A percentile compares a stretch with the other conserved stretches of the same genome.
phyloP scores from a whole-genome alignment of 1,284 basidiomycete genomes.

The Microbotryum lychnidis-dioicae region DNA sequence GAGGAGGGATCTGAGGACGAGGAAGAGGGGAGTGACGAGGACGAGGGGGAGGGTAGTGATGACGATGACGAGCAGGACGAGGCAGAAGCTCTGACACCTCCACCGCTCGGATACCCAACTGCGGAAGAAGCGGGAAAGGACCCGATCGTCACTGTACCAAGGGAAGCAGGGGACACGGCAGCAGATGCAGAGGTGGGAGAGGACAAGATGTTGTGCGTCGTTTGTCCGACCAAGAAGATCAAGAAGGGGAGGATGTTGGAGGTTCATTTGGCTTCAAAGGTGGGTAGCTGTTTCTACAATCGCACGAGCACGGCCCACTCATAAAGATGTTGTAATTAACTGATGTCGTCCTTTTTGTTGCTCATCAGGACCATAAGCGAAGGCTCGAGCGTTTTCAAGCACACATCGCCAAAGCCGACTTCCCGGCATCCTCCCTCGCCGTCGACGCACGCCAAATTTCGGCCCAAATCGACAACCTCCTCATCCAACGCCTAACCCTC shows the following conservation, averaged over 20 bases:
- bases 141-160: constrained; percentile 12
- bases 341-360: background rate
- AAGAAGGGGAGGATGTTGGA: constrained; percentile 27
- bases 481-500: constrained; percentile 13
- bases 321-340: background rate
- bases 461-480: constrained; percentile 21
- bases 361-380: constrained; percentile 22
- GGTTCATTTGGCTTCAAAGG: constrained; percentile 28
- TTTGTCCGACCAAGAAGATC: constrained; percentile 29
- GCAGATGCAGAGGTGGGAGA: constrained; percentile 7
- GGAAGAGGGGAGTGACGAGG: background rate
- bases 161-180: background rate
- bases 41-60: background rate
- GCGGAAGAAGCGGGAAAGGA: constrained; percentile 18
- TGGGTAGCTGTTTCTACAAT: background rate
- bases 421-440: constrained; percentile 6
- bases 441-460: constrained; percentile 22
- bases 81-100: constrained; percentile 13
- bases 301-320: background rate
- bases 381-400: constrained; percentile 20
- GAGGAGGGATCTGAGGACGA: background rate
- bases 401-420: constrained; percentile 17
- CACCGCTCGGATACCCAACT: constrained; percentile 20
- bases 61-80: constrained; percentile 6
- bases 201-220: constrained; percentile 22